Evolutionary conservation across 116 monocot genomes (phyloP).

Genomic region (Cymodocea nodosa): DNA sequence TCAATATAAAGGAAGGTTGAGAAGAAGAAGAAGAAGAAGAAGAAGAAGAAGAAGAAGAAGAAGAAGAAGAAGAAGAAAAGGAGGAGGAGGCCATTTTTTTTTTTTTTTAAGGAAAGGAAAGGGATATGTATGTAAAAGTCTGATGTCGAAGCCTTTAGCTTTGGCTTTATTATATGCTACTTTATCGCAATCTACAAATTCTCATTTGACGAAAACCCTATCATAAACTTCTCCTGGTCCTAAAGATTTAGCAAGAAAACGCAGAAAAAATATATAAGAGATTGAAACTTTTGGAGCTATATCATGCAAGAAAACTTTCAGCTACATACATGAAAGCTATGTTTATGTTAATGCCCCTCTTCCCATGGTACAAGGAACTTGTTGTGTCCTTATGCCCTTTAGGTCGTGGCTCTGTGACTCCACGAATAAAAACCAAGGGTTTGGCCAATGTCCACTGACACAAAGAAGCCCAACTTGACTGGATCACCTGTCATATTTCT

Average conservation of each 20-base stretch:
- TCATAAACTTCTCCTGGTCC: neutral
- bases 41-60: neutral
- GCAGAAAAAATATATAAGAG: neutral
- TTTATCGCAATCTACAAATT: neutral
- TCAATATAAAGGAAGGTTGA: too few relatives aligned
- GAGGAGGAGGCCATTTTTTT: too few relatives aligned
- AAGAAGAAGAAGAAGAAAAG: neutral
- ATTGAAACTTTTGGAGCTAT: neutral
- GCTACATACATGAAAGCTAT: neutral
- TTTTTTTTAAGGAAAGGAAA: too few relatives aligned
- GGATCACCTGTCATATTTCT: neutral
- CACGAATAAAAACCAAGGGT: too few relatives aligned
- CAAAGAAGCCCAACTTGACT: neutral
- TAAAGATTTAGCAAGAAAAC: neutral
- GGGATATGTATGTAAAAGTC: too few relatives aligned
- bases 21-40: too few relatives aligned
- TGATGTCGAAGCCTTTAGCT: neutral
- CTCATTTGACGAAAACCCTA: neutral
- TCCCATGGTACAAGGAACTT: slow-evolving; percentile 1
- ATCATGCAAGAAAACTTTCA: neutral
- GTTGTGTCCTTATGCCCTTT: neutral
- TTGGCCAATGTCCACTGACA: neutral
- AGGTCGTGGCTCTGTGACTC: too few relatives aligned
- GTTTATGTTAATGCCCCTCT: neutral
- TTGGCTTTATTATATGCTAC: slow-evolving; percentile 1